A percentile compares a stretch with the other conserved stretches of the same genome.
Conservation (phyloP, 768 basidiomycete genomes). For the Lentinula sp. region DNA sequence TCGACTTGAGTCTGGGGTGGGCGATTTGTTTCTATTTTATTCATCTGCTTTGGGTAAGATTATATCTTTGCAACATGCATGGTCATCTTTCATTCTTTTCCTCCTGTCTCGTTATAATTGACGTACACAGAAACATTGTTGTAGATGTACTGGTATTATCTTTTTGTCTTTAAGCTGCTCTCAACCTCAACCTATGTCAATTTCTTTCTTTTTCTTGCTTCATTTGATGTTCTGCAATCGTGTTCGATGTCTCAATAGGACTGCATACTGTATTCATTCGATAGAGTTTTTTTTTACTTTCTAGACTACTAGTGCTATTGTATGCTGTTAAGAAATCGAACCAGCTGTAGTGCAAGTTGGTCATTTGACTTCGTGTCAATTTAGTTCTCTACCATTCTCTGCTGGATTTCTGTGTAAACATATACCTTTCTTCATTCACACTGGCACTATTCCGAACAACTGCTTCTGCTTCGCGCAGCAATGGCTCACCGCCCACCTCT, state of each 20-base stretch:
- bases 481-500: slow-evolving; percentile 36
- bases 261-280: not conserved
- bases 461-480: slow-evolving; percentile 35
- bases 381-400: not conserved
- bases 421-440: slow-evolving; percentile 23
- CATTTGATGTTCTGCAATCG: slow-evolving; percentile 8
- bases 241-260: not conserved
- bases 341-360: not conserved
- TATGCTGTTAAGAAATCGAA: not conserved
- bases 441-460: slow-evolving; percentile 65
- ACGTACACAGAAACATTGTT: slow-evolving; percentile 18
- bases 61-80: slow-evolving; percentile 5
- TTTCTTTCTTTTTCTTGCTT: slow-evolving; percentile 5
- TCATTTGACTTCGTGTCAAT: not conserved
- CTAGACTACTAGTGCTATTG: not conserved
- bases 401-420: not conserved
- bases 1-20: not conserved
- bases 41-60: slow-evolving; percentile 7
- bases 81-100: slow-evolving; percentile 7
- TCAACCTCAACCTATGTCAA: slow-evolving; percentile 4
- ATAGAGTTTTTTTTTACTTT: not conserved
- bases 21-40: slow-evolving; percentile 9
- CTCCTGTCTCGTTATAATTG: slow-evolving; percentile 9
- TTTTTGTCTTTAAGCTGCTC: slow-evolving; percentile 7
- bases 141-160: slow-evolving; percentile 30